Conservation (phyloP, 805 yeast species). For the Cyberlindnera sargentensis region DNA sequence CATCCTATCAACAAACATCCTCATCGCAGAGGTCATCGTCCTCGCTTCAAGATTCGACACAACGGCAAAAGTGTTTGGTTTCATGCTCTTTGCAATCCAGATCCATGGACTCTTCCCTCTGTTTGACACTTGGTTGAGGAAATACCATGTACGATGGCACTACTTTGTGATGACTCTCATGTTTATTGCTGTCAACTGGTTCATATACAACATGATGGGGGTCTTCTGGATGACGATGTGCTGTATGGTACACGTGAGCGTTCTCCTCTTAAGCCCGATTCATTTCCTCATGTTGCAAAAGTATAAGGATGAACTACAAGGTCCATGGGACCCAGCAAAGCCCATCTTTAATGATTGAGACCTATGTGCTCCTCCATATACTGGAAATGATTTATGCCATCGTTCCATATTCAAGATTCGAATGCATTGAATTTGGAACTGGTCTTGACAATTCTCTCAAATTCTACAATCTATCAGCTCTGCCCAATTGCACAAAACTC, state of each 20-base stretch:
- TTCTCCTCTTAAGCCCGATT: constrained; percentile 55
- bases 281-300: constrained; percentile 67
- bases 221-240: constrained; percentile 38
- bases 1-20: constrained; percentile 71
- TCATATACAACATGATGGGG: constrained; percentile 34
- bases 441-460: no score
- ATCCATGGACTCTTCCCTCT: constrained; percentile 67
- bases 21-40: constrained; percentile 81
- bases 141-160: constrained; percentile 20
- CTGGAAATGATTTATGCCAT: no score
- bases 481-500: no score
- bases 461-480: no score
- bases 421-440: no score
- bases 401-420: no score
- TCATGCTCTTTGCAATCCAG: constrained; percentile 67
- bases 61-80: constrained; percentile 74
- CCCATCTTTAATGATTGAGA: constrained; percentile 34
- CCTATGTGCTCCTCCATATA: no score
- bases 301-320: constrained; percentile 80
- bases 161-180: constrained; percentile 6
- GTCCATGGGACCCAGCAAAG: constrained; percentile 90
- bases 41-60: constrained; percentile 80
- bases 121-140: constrained; percentile 54
- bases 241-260: constrained; percentile 39
- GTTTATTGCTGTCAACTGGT: constrained; percentile 22